phyloP scores from a whole-genome alignment of 305 asterid species.

The Rubia peregrina region DNA sequence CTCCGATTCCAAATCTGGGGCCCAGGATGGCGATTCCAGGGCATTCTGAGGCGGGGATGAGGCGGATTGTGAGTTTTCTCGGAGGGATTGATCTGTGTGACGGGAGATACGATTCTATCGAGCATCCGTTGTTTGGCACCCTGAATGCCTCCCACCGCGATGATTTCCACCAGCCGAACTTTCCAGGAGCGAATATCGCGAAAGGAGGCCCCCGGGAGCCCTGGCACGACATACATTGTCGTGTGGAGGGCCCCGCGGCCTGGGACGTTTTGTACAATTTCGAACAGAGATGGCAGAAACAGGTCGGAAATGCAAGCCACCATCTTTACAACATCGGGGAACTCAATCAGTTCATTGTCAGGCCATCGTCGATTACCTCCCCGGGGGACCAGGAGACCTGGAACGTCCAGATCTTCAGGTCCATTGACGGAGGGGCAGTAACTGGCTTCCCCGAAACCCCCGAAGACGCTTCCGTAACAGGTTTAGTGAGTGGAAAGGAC shows the following conservation, averaged over 20 bases:
- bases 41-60: slow-evolving; percentile 12
- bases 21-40: slow-evolving; percentile 2
- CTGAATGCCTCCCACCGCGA: slow-evolving; percentile 44
- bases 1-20: slow-evolving; percentile 19
- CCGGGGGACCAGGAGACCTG: slow-evolving; percentile 50
- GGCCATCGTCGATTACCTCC: slow-evolving; percentile 33
- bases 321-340: slow-evolving; percentile 33
- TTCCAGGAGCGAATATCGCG: slow-evolving; percentile 51
- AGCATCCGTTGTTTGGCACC: slow-evolving; percentile 58
- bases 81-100: slow-evolving; percentile 92
- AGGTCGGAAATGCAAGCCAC: slow-evolving; percentile 33
- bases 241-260: slow-evolving; percentile 74
- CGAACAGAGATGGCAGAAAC: slow-evolving; percentile 80
- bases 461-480: slow-evolving; percentile 36
- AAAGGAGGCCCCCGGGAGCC: slow-evolving; percentile 96
- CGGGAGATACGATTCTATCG: slow-evolving; percentile 66
- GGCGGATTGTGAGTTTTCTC: slow-evolving; percentile 55
- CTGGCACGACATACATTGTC: slow-evolving; percentile 85
- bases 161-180: slow-evolving; percentile 84
- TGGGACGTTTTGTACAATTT: slow-evolving; percentile 89
- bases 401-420: slow-evolving; percentile 78
- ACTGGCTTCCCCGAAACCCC: slow-evolving; percentile 46
- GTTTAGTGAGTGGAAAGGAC: slow-evolving; percentile 65
- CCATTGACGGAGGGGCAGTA: slow-evolving; percentile 75
- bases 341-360: slow-evolving; percentile 32